Percentiles rank a stretch among this genome's conserved stretches.
phyloP scores from a whole-genome alignment of 805 yeast species.

The Sugiyamaella chiloensis region DNA sequence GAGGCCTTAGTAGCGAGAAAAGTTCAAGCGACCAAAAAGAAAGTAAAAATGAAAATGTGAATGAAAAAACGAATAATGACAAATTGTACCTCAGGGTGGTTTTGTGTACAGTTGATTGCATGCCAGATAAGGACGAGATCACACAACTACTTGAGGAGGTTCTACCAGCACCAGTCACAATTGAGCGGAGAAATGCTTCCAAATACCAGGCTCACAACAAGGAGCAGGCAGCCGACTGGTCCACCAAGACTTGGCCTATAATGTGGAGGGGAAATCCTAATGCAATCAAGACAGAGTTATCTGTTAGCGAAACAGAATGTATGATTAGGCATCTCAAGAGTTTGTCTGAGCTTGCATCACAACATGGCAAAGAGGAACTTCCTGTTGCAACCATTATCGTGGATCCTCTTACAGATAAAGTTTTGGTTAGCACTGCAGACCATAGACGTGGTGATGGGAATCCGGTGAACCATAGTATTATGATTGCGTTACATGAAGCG shows the following conservation, averaged over 20 bases:
- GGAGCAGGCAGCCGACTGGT: constrained; percentile 66
- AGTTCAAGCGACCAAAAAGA: neutral
- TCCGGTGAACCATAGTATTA: constrained; percentile 70
- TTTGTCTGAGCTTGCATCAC: constrained; percentile 29
- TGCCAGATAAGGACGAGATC: constrained; percentile 27
- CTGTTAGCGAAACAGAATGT: constrained; percentile 43
- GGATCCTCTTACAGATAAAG: constrained; percentile 46
- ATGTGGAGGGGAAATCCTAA: constrained; percentile 90
- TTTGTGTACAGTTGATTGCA: constrained; percentile 44
- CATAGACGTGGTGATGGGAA: constrained; percentile 38
- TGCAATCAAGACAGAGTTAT: constrained; percentile 44
- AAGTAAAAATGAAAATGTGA: no score
- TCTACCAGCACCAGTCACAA: neutral
- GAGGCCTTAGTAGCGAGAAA: no score
- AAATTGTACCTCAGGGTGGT: constrained; percentile 37
- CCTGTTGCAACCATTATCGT: constrained; percentile 65
- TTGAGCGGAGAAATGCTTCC: constrained; percentile 46
- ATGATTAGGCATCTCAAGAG: constrained; percentile 37
- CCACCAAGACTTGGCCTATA: constrained; percentile 69
- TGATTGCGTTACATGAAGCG: constrained; percentile 63
- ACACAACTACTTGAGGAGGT: constrained; percentile 6
- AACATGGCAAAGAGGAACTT: constrained; percentile 23
- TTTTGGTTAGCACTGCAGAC: constrained; percentile 42
- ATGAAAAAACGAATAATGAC: no score
- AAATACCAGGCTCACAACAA: constrained; percentile 63